Percentiles rank a stretch among this genome's conserved stretches.
These are phyloP conservation scores for Apophysomyces trapeziformis DNA, from an alignment of 371 early-diverging fungal species.

Conservation along the genomic window DNA sequence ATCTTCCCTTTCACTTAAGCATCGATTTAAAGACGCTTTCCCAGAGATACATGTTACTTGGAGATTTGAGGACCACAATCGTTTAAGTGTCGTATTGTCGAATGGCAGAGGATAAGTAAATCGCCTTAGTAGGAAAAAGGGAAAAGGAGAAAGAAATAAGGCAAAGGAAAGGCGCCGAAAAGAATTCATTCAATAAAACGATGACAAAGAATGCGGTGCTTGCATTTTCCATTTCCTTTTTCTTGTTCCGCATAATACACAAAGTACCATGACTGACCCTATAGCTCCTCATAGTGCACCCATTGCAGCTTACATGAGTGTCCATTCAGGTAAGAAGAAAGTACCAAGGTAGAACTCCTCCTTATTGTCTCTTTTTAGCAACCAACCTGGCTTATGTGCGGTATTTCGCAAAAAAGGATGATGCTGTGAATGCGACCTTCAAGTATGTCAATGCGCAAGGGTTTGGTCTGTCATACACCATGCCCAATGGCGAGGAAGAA, in stretches of 20 bases:
- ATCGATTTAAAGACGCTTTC: too few relatives aligned
- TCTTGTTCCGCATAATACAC: neutral
- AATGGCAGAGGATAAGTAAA: too few relatives aligned
- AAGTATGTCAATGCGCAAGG: slow-evolving; percentile 37
- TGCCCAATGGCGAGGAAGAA: slow-evolving; percentile 21
- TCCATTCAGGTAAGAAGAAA: slow-evolving; percentile 37
- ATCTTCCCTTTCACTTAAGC: too few relatives aligned
- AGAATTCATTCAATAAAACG: too few relatives aligned
- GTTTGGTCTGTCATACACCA: slow-evolving; percentile 34
- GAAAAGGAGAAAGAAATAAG: too few relatives aligned
- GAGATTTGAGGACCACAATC: too few relatives aligned
- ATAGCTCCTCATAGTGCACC: slow-evolving; percentile 50
- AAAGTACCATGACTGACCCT: slow-evolving; percentile 29
- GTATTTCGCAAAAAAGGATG: slow-evolving; percentile 37
- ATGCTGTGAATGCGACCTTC: slow-evolving; percentile 46
- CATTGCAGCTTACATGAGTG: slow-evolving; percentile 54
- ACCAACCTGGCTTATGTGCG: slow-evolving; percentile 52
- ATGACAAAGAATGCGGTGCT: too few relatives aligned
- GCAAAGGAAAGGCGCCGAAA: too few relatives aligned
- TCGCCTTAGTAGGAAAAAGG: too few relatives aligned
- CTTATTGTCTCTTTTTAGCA: slow-evolving; percentile 19
- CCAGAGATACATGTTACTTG: too few relatives aligned
- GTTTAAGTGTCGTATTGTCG: too few relatives aligned
- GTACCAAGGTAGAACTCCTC: too few relatives aligned
- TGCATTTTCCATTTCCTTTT: neutral